Evolutionary conservation across 1,139 yeast genomes (phyloP), one percentile per base, ranked within the genome.

Genomic region (Meyerozyma carpophila): DNA sequence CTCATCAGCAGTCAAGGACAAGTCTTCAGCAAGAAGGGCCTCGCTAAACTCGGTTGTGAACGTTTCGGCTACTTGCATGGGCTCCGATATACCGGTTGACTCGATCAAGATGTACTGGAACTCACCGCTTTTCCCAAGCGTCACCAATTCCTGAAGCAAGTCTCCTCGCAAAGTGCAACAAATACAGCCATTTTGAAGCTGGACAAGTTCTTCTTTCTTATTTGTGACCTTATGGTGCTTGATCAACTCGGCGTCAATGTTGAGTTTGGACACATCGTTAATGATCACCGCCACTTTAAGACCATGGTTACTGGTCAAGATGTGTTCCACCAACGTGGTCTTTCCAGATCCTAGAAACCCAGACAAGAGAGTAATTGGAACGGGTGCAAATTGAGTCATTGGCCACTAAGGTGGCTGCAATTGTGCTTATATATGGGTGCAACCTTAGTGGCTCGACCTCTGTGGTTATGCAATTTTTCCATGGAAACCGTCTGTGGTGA

Each of bases 41-140:
- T 63, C 61, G 4, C 70, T 56, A 44, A 68, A 69, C 47, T 73
- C 75, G 13, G 62, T 57, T 2, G 75, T 65, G 49, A 73, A 73
- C 1, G 77, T 73, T 49, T 73, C 76, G 1, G 78, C 77, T 13
- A 72, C 75, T 50, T 70, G 75, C 75, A 70, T 69, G 26, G 77
- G 77, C 50, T 73, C 78, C 18, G 73, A 66, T 24, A 73, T 67
- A 32, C 77, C 77, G 1, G 77, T 68, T 9, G 71, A 62, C 50
- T 73, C 77, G 38, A 73, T 72, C 4, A 73, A 59, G 34, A 73
- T 67, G 48, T 73, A 72, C 37, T 73, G 67, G 41, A 63, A 68
- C 32, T 60, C 59, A 4, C 65, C 68, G 6, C 53, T 46, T 28
- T 56, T 57, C 10, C 70, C 70, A 18, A 73, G 55, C 3, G 54